phyloP scores from a whole-genome alignment of 176 grass and related monocot genomes.

The Bonia amplexicaulis region DNA sequence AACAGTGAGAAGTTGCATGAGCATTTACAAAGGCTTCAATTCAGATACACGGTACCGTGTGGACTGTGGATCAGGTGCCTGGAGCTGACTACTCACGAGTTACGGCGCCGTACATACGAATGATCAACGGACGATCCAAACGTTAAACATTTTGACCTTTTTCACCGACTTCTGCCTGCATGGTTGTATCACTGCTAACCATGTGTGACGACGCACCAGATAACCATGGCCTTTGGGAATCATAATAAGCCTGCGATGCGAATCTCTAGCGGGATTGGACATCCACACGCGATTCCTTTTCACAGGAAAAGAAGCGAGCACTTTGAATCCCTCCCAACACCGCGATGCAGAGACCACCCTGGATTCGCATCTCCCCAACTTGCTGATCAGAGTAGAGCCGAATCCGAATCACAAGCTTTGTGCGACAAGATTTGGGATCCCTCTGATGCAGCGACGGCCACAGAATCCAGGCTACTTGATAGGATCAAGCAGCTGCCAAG shows the following conservation, averaged over 20 bases:
- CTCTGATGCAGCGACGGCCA: neutral
- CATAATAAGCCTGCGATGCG: neutral
- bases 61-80: too few relatives aligned
- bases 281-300: conserved; percentile 18
- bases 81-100: too few relatives aligned
- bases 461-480: conserved; percentile 29
- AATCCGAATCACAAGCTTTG: conserved; percentile 27
- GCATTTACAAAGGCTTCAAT: neutral
- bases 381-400: neutral
- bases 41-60: neutral
- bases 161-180: neutral
- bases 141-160: neutral
- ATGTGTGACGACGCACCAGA: neutral
- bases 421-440: conserved; percentile 41
- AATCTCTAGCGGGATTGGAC: neutral
- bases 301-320: neutral
- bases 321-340: conserved; percentile 34
- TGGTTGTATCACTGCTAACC: neutral
- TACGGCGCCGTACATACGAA: too few relatives aligned
- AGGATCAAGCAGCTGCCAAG: conserved; percentile 24
- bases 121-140: too few relatives aligned
- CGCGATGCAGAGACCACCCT: conserved; percentile 7
- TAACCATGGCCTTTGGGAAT: neutral
- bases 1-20: neutral
- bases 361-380: conserved; percentile 29